Conservation (phyloP, 163 green algal species). For the Chlorella variabilis region DNA sequence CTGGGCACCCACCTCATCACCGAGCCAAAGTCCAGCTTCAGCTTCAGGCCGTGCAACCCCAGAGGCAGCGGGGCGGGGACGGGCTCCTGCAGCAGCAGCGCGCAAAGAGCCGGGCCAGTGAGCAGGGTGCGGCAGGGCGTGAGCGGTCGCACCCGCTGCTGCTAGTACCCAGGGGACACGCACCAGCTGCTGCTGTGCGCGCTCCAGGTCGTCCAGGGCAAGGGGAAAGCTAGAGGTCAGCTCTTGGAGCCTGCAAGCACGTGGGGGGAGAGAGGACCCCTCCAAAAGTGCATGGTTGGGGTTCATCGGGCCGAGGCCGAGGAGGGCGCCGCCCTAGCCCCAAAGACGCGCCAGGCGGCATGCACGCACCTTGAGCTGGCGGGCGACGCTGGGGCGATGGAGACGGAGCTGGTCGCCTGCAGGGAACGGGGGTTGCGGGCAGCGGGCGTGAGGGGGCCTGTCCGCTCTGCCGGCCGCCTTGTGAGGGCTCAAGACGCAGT, state of each 20-base stretch:
- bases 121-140: background rate
- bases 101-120: background rate
- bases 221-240: background rate
- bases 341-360: background rate
- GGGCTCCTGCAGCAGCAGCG: background rate
- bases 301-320: background rate
- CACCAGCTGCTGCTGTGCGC: background rate
- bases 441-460: background rate
- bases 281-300: no score
- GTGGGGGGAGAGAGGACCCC: background rate
- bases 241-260: background rate
- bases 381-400: background rate
- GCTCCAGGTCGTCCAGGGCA: background rate
- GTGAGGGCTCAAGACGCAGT: background rate
- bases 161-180: background rate
- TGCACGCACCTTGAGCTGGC: slow-evolving; percentile 13
- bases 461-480: background rate
- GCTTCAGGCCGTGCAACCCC: slow-evolving; percentile 17
- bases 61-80: slow-evolving; percentile 8
- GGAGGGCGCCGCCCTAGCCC: background rate
- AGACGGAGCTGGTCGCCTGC: slow-evolving; percentile 25
- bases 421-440: background rate
- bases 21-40: slow-evolving; percentile 28
- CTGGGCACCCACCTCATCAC: background rate
- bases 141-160: background rate